Evolutionary conservation across 192 early-diverging fungal species (phyloP), one percentile per base, ranked within the genome.

Genomic region (Linnemannia hyalina): DNA sequence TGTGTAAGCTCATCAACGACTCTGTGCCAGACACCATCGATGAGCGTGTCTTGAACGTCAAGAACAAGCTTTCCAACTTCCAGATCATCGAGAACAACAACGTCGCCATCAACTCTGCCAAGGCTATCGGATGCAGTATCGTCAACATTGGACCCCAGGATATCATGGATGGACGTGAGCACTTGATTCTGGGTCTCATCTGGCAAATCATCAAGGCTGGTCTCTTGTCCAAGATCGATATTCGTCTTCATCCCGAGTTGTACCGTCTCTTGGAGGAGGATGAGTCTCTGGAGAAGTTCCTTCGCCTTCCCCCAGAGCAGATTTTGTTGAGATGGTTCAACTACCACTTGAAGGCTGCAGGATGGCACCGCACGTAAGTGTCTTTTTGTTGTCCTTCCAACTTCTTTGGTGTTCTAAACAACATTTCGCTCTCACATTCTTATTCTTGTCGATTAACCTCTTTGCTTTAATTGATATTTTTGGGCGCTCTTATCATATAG

Each of bases 181-280:
- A 99, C 81, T 93, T 99, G 87, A 95, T 99, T 87, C 91, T 99
- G 77, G 99, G 98, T 23, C 92, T 99, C 42, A 96, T 99, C 80
- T 99, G 99, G 99, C 96, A 99, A 90, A 98, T 99, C 79, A 99
- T 99, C 91, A 99, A 99, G 90, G 96, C 97, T 76, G 97, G 98
- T 73, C 90, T 99, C 76, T 92, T 96, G 81, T 96, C 96, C 83
- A 99, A 98, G 91, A 97, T 99, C 87, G 97, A 99, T 88, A 97
- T 99, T 82, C 97, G 99, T 89, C 93, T 96, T 73, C 99, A 99
- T 87, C 99, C 99, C 15, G 99, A 99, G 90, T 91, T 99, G 78
- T 98, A 98, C 86, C 94, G 98, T 65, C 92, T 99, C 75, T 90
- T 99, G 81, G 96, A 98, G 80, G 92, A 96, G 68, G 98, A 93